Evolutionary conservation across 345 rosid species (phyloP), one percentile per base, ranked within the genome.

Genomic region (Eucalyptus lansdowneana): DNA sequence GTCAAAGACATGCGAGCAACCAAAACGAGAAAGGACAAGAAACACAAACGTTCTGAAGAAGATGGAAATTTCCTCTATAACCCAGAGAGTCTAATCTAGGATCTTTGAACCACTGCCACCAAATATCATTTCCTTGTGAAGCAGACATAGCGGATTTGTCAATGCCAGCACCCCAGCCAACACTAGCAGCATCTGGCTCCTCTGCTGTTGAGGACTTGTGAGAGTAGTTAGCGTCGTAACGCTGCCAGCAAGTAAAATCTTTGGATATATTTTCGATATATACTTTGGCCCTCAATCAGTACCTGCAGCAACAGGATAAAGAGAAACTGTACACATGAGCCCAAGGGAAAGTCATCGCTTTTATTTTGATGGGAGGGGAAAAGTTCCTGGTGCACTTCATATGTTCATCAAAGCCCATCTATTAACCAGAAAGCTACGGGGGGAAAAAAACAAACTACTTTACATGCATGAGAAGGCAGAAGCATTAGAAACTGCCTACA

Each of bases 21-120:
- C 17, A 62, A 62, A 62, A 29, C 4, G 19, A 62, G 72, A 62
- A 24, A 49, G 8, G 42, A 25, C 17, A 86, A 50, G 42, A 87
- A 87, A 90, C 53, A 89, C 99, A 94, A 89, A 95, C 99, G 95
- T 6, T 91, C 94, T 67, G 92, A 88, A 89, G 91, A 83, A 5
- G 95, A 93, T 4, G 94, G 96, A 87, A 98, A 97, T 50, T 90
- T 50, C 99, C 96, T 80, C 99, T 93, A 49, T 91, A 98, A 85
- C 98, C 99, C 80, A 96, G 97, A 88, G 94, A 93, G 12, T 90
- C 96, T 90, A 97, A 90, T 91, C 98, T 95, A 19, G 99, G 99
- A 93, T 98, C 99, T 89, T 91, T 92, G 89, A 96, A 94, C 99
- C 99, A 96, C 92, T 93, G 96, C 96, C 96, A 97, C 40, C 96